phyloP scores from a whole-genome alignment of 2,329 filamentous ascomycete genomes.

The Paecilomyces variotii region DNA sequence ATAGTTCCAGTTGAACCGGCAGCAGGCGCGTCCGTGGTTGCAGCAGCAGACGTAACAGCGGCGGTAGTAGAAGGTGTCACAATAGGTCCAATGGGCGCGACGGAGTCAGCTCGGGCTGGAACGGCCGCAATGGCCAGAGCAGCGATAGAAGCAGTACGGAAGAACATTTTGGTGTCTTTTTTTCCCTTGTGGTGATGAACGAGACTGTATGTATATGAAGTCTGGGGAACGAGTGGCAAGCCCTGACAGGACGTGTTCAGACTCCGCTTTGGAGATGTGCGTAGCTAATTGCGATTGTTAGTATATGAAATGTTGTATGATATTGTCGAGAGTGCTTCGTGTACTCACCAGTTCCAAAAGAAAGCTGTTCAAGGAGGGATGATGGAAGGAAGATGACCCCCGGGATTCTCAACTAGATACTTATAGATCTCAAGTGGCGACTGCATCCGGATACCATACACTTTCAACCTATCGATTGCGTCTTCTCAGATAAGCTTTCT shows the following conservation, averaged over 20 bases:
- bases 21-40: slow-evolving; percentile 13
- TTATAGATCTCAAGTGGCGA: not conserved
- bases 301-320: not conserved
- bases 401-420: not conserved
- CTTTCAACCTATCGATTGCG: not conserved
- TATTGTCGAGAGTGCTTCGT: not conserved
- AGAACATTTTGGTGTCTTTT: slow-evolving; percentile 18
- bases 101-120: slow-evolving; percentile 6
- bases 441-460: not conserved
- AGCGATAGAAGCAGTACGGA: slow-evolving; percentile 11
- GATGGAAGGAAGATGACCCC: not conserved
- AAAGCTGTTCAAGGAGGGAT: not conserved
- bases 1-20: slow-evolving; percentile 1
- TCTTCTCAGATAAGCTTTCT: not conserved
- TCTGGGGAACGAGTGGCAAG: not conserved
- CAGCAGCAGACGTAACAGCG: slow-evolving; percentile 7
- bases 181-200: not conserved
- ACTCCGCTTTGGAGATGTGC: not conserved
- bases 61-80: not conserved
- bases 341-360: not conserved
- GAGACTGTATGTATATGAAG: not conserved
- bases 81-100: not conserved
- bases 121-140: slow-evolving; percentile 14
- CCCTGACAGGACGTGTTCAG: not conserved
- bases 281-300: not conserved